Percentiles rank a stretch among this genome's conserved stretches.
These are phyloP conservation scores for Candida fluviatilis DNA, from an alignment of 805 yeast species.

Conservation along the genomic window DNA sequence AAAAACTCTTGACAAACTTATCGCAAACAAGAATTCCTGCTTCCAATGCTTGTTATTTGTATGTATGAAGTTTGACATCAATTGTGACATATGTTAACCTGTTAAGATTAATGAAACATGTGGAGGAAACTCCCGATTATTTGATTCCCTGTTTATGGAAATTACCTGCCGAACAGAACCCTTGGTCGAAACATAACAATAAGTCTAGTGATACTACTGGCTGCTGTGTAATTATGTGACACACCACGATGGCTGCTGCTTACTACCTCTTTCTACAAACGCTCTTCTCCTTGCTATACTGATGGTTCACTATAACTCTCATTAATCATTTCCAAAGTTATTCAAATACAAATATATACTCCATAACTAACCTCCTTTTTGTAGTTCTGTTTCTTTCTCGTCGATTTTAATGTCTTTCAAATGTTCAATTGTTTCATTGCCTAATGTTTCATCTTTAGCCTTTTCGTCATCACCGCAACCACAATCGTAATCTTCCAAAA, in stretches of 20 bases:
- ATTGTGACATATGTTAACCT: slow-evolving; percentile 5
- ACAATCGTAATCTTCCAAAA: slow-evolving; percentile 90
- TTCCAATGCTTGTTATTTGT: slow-evolving; percentile 53
- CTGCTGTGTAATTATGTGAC: slow-evolving; percentile 32
- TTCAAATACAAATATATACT: background rate
- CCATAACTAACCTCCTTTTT: slow-evolving; percentile 36
- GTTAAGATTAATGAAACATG: slow-evolving; percentile 36
- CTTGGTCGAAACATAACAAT: slow-evolving; percentile 23
- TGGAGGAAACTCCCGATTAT: slow-evolving; percentile 43
- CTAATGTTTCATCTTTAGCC: slow-evolving; percentile 39
- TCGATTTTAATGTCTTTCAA: slow-evolving; percentile 41
- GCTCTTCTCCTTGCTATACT: background rate
- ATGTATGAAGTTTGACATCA: slow-evolving; percentile 12
- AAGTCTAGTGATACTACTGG: slow-evolving; percentile 8
- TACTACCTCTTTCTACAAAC: no score
- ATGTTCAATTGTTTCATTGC: slow-evolving; percentile 33
- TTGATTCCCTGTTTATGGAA: slow-evolving; percentile 44
- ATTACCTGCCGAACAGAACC: slow-evolving; percentile 29
- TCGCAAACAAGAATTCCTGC: slow-evolving; percentile 58
- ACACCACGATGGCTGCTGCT: no score
- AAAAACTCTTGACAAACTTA: slow-evolving; percentile 48
- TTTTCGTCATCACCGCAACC: slow-evolving; percentile 85
- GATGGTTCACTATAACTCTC: background rate
- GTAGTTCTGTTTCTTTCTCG: slow-evolving; percentile 44
- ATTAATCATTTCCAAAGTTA: background rate